A percentile compares a stretch with the other conserved stretches of the same genome.
These are phyloP conservation scores for Parafenestella ontariensis DNA, from an alignment of 2,329 filamentous ascomycete genomes.

Conservation along the genomic window DNA sequence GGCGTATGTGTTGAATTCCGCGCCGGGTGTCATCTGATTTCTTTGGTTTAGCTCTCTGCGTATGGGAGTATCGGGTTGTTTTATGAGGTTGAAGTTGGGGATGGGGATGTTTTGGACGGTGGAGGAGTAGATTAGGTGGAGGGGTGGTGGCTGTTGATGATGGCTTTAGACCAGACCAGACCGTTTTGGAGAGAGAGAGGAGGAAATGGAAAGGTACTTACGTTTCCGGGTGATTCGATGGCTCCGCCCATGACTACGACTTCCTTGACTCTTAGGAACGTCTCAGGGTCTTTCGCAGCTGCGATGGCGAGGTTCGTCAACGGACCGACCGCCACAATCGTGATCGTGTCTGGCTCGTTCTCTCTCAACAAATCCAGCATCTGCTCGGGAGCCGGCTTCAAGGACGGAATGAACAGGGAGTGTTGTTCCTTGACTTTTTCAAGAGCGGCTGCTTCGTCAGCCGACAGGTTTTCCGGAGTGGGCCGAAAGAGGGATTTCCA, in stretches of 20 bases:
- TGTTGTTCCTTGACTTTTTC: slow-evolving; percentile 49
- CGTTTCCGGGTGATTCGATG: slow-evolving; percentile 79
- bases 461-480: slow-evolving; percentile 37
- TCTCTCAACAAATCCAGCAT: slow-evolving; percentile 86
- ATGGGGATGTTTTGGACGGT: slow-evolving; percentile 25
- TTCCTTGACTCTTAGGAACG: slow-evolving; percentile 88
- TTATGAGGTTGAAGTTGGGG: slow-evolving; percentile 49
- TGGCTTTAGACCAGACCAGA: slow-evolving; percentile 11
- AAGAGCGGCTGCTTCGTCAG: slow-evolving; percentile 44
- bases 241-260: slow-evolving; percentile 95
- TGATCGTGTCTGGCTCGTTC: slow-evolving; percentile 82
- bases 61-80: slow-evolving; percentile 46
- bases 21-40: slow-evolving; percentile 71
- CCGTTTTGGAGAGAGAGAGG: no score
- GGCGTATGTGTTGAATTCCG: slow-evolving; percentile 95
- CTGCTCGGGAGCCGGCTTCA: slow-evolving; percentile 76
- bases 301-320: slow-evolving; percentile 93
- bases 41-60: slow-evolving; percentile 37
- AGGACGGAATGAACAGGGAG: slow-evolving; percentile 75
- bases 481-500: slow-evolving; percentile 56
- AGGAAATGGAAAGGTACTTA: slow-evolving; percentile 33
- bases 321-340: slow-evolving; percentile 88
- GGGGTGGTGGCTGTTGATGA: slow-evolving; percentile 25
- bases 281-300: slow-evolving; percentile 84
- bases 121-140: slow-evolving; percentile 29